phyloP scores from a whole-genome alignment of 2,329 filamentous ascomycete genomes.

The Monosporascus ibericus region DNA sequence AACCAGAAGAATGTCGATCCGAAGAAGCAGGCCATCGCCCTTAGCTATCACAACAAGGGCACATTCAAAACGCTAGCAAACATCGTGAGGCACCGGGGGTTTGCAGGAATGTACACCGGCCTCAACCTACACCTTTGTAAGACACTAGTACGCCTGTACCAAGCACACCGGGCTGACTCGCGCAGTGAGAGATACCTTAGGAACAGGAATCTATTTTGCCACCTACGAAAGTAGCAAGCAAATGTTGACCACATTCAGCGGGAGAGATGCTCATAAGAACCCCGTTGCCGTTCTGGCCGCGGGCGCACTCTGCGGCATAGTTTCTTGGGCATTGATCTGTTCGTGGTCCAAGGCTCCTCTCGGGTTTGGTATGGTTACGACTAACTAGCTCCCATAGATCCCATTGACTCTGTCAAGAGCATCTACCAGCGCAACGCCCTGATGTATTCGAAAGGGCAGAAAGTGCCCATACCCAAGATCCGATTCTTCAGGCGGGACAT shows the following conservation, averaged over 20 bases:
- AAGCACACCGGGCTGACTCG: constrained; percentile 9
- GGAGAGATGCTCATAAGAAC: constrained; percentile 67
- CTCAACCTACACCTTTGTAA: constrained; percentile 72
- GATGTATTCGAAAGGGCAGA: constrained; percentile 59
- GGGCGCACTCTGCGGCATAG: constrained; percentile 74
- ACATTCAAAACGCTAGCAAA: constrained; percentile 71
- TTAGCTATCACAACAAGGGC: constrained; percentile 72
- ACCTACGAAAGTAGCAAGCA: constrained; percentile 86
- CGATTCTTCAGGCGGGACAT: constrained; percentile 71
- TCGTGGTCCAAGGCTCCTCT: constrained; percentile 28
- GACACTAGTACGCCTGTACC: constrained; percentile 20
- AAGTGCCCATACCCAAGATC: constrained; percentile 64
- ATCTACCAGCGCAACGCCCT: constrained; percentile 80
- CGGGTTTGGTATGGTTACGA: not conserved
- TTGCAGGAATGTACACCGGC: constrained; percentile 71
- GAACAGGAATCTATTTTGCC: constrained; percentile 81
- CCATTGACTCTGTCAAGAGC: constrained; percentile 77
- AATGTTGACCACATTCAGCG: constrained; percentile 66
- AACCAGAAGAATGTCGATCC: constrained; percentile 42
- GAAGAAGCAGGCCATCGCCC: constrained; percentile 53
- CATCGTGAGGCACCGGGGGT: constrained; percentile 68
- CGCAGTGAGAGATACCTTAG: constrained; percentile 72
- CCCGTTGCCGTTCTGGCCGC: constrained; percentile 73
- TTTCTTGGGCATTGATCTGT: constrained; percentile 77
- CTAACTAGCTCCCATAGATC: constrained; percentile 36